phyloP scores from a whole-genome alignment of 2,329 filamentous ascomycete species.

The Aspergillus puulaauensis region DNA sequence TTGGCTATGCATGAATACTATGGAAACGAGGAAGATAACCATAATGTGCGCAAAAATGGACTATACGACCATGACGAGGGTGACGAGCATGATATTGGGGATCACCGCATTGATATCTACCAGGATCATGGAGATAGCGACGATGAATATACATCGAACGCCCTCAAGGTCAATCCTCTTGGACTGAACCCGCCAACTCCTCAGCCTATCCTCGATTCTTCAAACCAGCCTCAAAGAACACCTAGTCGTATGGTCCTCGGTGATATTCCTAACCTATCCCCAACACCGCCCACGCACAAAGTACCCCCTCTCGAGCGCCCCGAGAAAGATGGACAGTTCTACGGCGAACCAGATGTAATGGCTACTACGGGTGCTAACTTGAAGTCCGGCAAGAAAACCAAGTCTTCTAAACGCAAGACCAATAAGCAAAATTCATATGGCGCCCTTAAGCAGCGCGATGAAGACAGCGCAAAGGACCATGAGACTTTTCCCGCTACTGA shows the following conservation, averaged over 20 bases:
- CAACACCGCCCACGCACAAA: conserved; percentile 21
- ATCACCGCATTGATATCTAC: conserved; percentile 35
- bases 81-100: conserved; percentile 39
- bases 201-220: conserved; percentile 28
- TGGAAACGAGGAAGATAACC: conserved; percentile 30
- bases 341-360: conserved; percentile 35
- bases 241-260: conserved; percentile 32
- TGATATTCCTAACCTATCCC: conserved; percentile 36
- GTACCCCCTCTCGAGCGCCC: conserved; percentile 29
- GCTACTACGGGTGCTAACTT: conserved; percentile 22
- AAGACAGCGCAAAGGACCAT: conserved; percentile 24
- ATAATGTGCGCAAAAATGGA: conserved; percentile 19
- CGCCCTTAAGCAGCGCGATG: conserved; percentile 32
- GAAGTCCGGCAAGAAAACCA: conserved; percentile 26
- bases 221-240: conserved; percentile 22
- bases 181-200: conserved; percentile 49
- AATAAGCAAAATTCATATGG: conserved; percentile 36
- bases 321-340: conserved; percentile 39
- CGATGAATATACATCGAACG: conserved; percentile 16
- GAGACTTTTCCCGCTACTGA: conserved; percentile 11
- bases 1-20: conserved; percentile 35
- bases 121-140: conserved; percentile 32
- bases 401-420: conserved; percentile 32
- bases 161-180: conserved; percentile 41
- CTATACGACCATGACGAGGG: conserved; percentile 28